Evolutionary conservation across 192 early-diverging fungal species (phyloP), one percentile per base, ranked within the genome.

Genomic region (Gamsiella multidivaricata): DNA sequence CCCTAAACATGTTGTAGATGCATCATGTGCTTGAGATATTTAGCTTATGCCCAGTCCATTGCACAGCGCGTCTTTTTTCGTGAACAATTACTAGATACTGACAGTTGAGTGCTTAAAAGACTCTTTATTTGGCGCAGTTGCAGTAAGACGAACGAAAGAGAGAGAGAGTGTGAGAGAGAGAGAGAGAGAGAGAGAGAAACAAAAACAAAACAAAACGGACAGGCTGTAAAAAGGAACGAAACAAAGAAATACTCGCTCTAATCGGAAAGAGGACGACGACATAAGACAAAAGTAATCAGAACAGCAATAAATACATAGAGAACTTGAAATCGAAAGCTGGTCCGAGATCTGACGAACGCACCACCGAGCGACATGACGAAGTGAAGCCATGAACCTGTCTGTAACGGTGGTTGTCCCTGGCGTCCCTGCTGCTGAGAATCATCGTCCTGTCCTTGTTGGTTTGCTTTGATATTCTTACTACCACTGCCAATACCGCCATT

Each of bases 241-340:
- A 41, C 14, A 14, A 41, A 41, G 39, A 10, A 41, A 10, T 10
- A 10, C 39, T 41, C 39, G 39, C 39, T n/a, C 22, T 42, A 57
- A 33, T 57, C 39, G 37, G 55, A 43, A 12, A 25, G 34, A n/a
- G 41, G 6, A 29, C 37, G 10, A 5, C 39, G 36, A 43, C n/a
- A 34, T 28, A 58, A 49, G 2, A 55, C 17, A 22, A 47, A 34
- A 22, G 45, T 20, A 49, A 59, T n/a, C 20, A 54, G 22, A 28
- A 58, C 54, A 25, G 54, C 46, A 39, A 41, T 43, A 45, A 62
- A n/a, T 15, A 62, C 47, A 37, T 62, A 62, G 7, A 62, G 12
- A 11, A 62, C 11, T 36, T 62, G 61, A 42, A 62, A 62, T 7
- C 18, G 29, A 50, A 62, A 15, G 20, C 33, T 62, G 2, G 46